Evolutionary conservation across 768 basidiomycete genomes (phyloP).

Genomic region (Hygrocybe coccinea): DNA sequence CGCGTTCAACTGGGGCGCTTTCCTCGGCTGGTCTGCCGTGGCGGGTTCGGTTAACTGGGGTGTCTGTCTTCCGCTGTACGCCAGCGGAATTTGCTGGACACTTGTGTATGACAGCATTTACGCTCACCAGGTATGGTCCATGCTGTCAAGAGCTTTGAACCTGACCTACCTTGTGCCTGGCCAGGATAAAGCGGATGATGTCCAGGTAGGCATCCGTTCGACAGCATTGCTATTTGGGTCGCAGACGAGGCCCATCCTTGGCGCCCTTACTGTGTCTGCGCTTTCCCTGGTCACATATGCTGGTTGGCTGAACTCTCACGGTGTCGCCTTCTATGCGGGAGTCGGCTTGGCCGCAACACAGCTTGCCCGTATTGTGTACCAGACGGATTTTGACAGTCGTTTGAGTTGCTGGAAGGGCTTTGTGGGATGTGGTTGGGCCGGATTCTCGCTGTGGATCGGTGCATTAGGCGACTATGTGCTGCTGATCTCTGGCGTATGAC

Average conservation of each 20-base stretch:
- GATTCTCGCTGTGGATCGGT: constrained; percentile 85
- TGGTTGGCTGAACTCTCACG: constrained; percentile 74
- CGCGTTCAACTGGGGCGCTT: constrained; percentile 95
- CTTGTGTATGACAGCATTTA: constrained; percentile 97
- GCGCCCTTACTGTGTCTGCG: constrained; percentile 66
- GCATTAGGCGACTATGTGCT: constrained; percentile 62
- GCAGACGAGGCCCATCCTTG: constrained; percentile 69
- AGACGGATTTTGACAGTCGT: constrained; percentile 71
- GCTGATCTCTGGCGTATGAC: constrained; percentile 20
- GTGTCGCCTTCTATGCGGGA: constrained; percentile 74
- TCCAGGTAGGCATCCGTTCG: constrained; percentile 82
- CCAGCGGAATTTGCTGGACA: constrained; percentile 88
- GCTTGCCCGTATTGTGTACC: constrained; percentile 67
- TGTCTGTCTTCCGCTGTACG: constrained; percentile 82
- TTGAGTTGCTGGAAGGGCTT: constrained; percentile 90
- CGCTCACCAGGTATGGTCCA: constrained; percentile 75
- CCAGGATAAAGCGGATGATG: constrained; percentile 90
- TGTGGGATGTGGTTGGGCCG: constrained; percentile 80
- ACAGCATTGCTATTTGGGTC: constrained; percentile 89
- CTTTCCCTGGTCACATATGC: constrained; percentile 72
- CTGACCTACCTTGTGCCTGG: background rate
- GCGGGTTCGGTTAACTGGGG: constrained; percentile 75
- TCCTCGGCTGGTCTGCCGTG: constrained; percentile 95
- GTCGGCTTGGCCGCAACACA: constrained; percentile 69
- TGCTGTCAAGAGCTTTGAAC: background rate